phyloP scores from a whole-genome alignment of 495 filamentous ascomycete species.

The Arthonia radiata region DNA sequence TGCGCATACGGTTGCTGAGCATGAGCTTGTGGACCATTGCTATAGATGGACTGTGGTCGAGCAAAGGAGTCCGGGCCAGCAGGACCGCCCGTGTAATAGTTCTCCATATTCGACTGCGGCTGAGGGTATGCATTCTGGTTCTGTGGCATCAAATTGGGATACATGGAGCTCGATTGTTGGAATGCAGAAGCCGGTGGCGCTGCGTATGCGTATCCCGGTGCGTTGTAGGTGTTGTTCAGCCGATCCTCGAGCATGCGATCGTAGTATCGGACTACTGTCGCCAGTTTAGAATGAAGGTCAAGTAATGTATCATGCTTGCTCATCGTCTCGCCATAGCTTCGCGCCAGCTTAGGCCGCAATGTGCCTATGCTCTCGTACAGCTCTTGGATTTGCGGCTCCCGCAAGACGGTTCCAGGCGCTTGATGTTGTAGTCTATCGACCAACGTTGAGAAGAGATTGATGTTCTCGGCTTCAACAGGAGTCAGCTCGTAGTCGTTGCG shows the following conservation, averaged over 20 bases:
- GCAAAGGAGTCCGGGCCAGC: slow-evolving; percentile 24
- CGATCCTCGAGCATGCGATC: slow-evolving; percentile 95
- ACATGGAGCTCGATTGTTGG: slow-evolving; percentile 27
- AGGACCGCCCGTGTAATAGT: slow-evolving; percentile 50
- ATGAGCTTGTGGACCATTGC: slow-evolving; percentile 8
- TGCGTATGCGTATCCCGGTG: slow-evolving; percentile 37
- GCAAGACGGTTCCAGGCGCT: slow-evolving; percentile 76
- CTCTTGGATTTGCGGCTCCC: slow-evolving; percentile 94
- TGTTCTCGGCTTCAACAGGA: slow-evolving; percentile 85
- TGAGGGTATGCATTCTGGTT: slow-evolving; percentile 30
- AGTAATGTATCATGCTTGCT: slow-evolving; percentile 95
- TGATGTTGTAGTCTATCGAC: slow-evolving; percentile 91
- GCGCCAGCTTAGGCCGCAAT: slow-evolving; percentile 74
- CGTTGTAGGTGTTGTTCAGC: slow-evolving; percentile 72
- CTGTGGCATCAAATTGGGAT: no score
- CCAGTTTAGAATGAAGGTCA: slow-evolving; percentile 82
- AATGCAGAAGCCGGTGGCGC: slow-evolving; percentile 23
- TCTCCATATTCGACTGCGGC: slow-evolving; percentile 29
- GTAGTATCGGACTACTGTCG: slow-evolving; percentile 95
- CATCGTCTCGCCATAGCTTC: slow-evolving; percentile 97
- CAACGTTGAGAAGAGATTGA: slow-evolving; percentile 82
- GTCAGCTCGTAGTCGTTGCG: slow-evolving; percentile 90
- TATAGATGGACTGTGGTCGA: slow-evolving; percentile 14
- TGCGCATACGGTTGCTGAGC: slow-evolving; percentile 6
- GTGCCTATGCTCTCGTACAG: slow-evolving; percentile 89